These are phyloP conservation scores for Pythium rishiriense DNA, from an alignment of 352 stramenopile genomes.

Conservation along the genomic window DNA sequence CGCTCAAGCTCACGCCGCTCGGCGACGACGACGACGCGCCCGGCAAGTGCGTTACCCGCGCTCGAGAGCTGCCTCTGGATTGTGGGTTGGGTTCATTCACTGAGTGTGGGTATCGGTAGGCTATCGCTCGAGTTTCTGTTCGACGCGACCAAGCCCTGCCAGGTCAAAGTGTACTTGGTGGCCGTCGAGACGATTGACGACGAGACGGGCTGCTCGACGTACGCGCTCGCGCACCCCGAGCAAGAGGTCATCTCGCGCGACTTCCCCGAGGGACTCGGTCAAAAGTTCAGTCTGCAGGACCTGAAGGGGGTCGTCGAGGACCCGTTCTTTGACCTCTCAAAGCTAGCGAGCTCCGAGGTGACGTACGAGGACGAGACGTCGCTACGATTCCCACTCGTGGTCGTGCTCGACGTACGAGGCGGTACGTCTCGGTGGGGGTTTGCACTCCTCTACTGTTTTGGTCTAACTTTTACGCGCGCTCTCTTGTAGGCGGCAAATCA, in stretches of 20 bases:
- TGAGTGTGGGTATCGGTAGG: constrained; percentile 15
- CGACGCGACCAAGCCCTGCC: constrained; percentile 75
- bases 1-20: constrained; percentile 53
- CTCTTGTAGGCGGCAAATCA: constrained; percentile 12
- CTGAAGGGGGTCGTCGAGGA: constrained; percentile 27
- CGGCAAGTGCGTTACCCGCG: constrained; percentile 8
- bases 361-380: constrained; percentile 40
- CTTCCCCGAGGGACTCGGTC: constrained; percentile 50
- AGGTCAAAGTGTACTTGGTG: constrained; percentile 63
- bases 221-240: constrained; percentile 48
- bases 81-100: background rate
- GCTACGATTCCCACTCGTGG: constrained; percentile 61
- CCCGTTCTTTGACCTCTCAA: constrained; percentile 38
- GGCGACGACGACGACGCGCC: constrained; percentile 23
- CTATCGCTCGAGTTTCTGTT: constrained; percentile 68
- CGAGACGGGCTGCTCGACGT: constrained; percentile 62
- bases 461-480: background rate
- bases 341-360: constrained; percentile 42
- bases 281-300: constrained; percentile 45
- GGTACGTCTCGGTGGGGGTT: constrained; percentile 36
- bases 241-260: constrained; percentile 42
- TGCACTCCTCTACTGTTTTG: background rate
- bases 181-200: constrained; percentile 67
- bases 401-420: constrained; percentile 65
- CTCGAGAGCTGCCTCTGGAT: too few relatives aligned